These are phyloP conservation scores for Holtermannia corniformis DNA, from an alignment of 768 basidiomycete species.

Conservation along the genomic window DNA sequence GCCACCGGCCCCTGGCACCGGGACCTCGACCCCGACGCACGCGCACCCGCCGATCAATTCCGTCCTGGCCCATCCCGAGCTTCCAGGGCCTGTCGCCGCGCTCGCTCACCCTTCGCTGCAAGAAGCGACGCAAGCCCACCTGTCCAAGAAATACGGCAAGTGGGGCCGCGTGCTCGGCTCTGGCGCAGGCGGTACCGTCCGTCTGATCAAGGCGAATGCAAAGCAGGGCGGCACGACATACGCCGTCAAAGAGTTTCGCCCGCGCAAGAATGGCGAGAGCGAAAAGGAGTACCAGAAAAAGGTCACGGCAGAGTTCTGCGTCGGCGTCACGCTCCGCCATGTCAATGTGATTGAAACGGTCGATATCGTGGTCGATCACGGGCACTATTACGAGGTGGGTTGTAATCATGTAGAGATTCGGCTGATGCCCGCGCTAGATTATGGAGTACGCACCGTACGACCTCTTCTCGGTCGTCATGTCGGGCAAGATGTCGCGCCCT, in stretches of 20 bases:
- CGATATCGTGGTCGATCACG: slow-evolving; percentile 94
- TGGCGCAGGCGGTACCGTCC: slow-evolving; percentile 96
- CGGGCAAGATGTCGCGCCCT: slow-evolving; percentile 93
- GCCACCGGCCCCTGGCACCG: slow-evolving; percentile 22
- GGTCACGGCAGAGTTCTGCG: slow-evolving; percentile 97
- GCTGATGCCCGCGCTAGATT: slow-evolving; percentile 50
- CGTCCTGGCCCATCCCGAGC: background rate
- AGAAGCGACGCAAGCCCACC: slow-evolving; percentile 49
- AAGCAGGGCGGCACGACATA: slow-evolving; percentile 79
- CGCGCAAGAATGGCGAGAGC: slow-evolving; percentile 74
- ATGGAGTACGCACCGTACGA: slow-evolving; percentile 99
- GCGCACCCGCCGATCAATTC: background rate
- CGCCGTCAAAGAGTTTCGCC: slow-evolving; percentile 95
- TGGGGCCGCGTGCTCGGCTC: slow-evolving; percentile 93
- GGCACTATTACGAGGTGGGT: slow-evolving; percentile 94
- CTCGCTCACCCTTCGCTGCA: slow-evolving; percentile 40
- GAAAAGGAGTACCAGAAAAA: slow-evolving; percentile 99
- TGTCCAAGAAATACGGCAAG: slow-evolving; percentile 98
- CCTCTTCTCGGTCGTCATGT: slow-evolving; percentile 99
- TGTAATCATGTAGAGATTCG: too few species aligned
- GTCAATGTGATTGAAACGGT: slow-evolving; percentile 95
- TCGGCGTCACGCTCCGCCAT: slow-evolving; percentile 73
- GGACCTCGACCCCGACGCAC: slow-evolving; percentile 25
- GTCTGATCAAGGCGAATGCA: slow-evolving; percentile 75
- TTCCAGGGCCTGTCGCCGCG: slow-evolving; percentile 37